Conservation (phyloP, 164 flowering plant genomes). For the Sedum album region DNA sequence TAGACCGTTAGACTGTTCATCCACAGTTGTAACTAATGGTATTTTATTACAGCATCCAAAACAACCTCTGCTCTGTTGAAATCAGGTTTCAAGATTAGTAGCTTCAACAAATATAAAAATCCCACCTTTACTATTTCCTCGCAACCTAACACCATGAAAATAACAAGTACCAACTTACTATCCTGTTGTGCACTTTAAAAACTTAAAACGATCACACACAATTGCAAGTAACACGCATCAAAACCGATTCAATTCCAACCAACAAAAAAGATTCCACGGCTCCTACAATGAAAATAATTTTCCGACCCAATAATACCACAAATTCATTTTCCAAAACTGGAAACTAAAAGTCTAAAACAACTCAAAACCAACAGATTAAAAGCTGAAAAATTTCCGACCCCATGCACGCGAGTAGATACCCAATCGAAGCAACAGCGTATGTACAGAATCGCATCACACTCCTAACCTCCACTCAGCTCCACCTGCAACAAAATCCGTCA, state of each 20-base stretch:
- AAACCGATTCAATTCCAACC: no score
- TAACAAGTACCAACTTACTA: not conserved
- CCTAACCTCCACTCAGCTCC: not conserved
- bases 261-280: no score
- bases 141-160: not conserved
- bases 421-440: conserved; percentile 28
- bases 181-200: no score
- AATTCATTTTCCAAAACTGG: no score
- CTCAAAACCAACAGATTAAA: not conserved
- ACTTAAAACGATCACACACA: not conserved
- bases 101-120: not conserved
- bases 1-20: not conserved
- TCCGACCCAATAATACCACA: no score
- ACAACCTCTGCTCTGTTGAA: no score
- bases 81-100: conserved; percentile 7
- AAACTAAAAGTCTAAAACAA: not conserved
- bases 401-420: conserved; percentile 32
- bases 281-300: no score
- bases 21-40: conserved; percentile 1
- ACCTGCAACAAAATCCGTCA: not conserved
- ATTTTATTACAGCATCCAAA: not conserved
- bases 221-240: not conserved
- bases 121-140: not conserved
- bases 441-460: conserved; percentile 20
- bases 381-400: conserved; percentile 33